Evolutionary conservation across 2,329 filamentous ascomycete genomes (phyloP).

Genomic region (Pseudocercospora macadamiae): DNA sequence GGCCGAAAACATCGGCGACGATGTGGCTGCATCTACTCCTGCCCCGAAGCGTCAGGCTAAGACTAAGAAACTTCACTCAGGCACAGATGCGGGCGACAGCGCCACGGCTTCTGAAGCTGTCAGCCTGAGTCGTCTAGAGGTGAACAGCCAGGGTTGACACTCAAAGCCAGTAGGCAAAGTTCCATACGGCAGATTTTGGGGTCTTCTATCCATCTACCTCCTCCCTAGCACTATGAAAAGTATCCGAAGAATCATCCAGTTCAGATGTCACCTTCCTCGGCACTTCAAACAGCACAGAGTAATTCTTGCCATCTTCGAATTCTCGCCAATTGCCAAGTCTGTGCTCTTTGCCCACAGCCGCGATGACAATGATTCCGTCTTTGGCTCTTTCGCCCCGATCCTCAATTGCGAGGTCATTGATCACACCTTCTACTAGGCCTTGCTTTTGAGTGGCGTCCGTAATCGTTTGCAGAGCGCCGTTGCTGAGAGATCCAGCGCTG

Average conservation of each 20-base stretch:
- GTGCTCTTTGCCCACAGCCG: conserved; percentile 85
- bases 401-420: conserved; percentile 87
- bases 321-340: conserved; percentile 81
- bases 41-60: no score
- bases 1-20: no score
- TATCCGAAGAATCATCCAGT: not conserved
- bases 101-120: no score
- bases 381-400: conserved; percentile 78
- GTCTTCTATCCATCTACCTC: not conserved
- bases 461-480: conserved; percentile 26
- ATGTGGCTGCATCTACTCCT: no score
- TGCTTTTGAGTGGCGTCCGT: conserved; percentile 24
- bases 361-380: conserved; percentile 70
- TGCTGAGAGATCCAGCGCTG: conserved; percentile 17
- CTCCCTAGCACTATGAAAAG: conserved; percentile 3
- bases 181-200: no score
- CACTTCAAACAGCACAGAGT: conserved; percentile 86
- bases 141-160: no score
- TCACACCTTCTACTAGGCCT: conserved; percentile 66
- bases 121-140: not conserved
- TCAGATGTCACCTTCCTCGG: conserved; percentile 52
- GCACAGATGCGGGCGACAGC: no score
- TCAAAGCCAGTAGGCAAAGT: no score
- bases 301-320: conserved; percentile 68
- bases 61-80: no score